Evolutionary conservation across 306 rosid genomes (phyloP), one percentile per base, ranked within the genome.

Genomic region (Fragaria vesca): DNA sequence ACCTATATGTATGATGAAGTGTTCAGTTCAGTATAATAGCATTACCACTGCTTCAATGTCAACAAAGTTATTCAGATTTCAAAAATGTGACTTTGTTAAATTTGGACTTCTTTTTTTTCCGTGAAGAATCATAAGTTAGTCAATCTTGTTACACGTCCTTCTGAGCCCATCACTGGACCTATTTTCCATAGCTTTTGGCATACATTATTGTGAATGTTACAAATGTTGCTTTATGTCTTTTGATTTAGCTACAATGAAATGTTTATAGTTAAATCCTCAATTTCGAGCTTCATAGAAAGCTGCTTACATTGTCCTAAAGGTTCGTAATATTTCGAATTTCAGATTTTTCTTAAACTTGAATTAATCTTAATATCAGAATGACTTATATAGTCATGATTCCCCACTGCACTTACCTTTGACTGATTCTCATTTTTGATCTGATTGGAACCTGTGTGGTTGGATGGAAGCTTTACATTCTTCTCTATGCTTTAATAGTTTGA

Each of bases 401-500:
- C 42, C 42, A 38, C 42, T 38, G 7, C 3, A 38, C 42, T 32
- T 32, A 32, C 36, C 7, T 38, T 38, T 38, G 42, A 38, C 42
- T 38, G 42, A 38, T 38, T 38, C 42, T 38, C 42, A 38, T 38
- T 38, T 38, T 38, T 38, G 42, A 38, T 38, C 42, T 38, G 7
- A 38, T 38, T 0, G 42, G 42, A 38, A 38, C 42, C 42, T 38
- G 42, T 34, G 38, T 38, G 18, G 55, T 16, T 68, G 18, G 13
- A 17, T 21, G 52, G 13, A 72, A 20, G 65, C 79, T 73, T 74
- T 63, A 47, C 74, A 3, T 66, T 76, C 70, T 66, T 76, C 70
- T 46, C 34, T 80, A 28, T 74, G 70, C 51, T 55, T 85, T 70
- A 72, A 47, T 76, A 66, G 73, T 26, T 74, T 60, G 66, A 73